These are phyloP conservation scores for Eudorina sp. DNA, from an alignment of 139 green algal species.

Conservation along the genomic window DNA sequence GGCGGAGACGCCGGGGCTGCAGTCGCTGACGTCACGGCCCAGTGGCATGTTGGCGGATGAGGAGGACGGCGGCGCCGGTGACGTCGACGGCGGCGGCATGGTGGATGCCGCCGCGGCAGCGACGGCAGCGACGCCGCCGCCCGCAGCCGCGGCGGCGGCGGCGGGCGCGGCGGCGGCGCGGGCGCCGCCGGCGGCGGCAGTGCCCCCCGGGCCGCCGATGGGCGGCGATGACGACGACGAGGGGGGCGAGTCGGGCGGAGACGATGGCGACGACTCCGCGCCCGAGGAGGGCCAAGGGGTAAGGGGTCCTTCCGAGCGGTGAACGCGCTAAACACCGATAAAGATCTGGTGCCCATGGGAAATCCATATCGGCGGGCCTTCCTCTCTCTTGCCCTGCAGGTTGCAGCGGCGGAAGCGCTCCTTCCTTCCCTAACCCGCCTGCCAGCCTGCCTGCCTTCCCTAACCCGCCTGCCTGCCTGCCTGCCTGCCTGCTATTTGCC, in stretches of 20 bases:
- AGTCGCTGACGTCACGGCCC: background rate
- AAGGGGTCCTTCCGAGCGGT: too few relatives aligned
- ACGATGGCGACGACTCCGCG: conserved; percentile 31
- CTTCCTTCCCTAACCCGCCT: too few relatives aligned
- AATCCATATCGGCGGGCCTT: too few relatives aligned
- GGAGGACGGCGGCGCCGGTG: background rate
- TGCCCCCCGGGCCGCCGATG: background rate
- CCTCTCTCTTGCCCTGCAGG: too few relatives aligned
- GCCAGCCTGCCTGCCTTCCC: background rate
- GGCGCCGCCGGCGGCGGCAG: background rate
- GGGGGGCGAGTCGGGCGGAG: background rate
- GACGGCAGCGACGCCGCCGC: background rate
- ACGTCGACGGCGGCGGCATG: background rate
- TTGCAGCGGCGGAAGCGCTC: too few relatives aligned
- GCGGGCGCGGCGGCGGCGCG: background rate
- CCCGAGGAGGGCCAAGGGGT: conserved; percentile 9
- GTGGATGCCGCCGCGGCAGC: background rate
- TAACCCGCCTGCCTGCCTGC: too few relatives aligned
- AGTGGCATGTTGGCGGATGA: background rate
- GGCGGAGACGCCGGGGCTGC: background rate
- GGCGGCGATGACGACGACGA: conserved; percentile 2
- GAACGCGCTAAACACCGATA: too few relatives aligned
- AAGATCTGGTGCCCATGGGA: too few relatives aligned
- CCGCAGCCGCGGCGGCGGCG: background rate
- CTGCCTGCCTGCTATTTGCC: too few relatives aligned